phyloP scores from a whole-genome alignment of 306 rosid species.

The Pueraria montana region DNA sequence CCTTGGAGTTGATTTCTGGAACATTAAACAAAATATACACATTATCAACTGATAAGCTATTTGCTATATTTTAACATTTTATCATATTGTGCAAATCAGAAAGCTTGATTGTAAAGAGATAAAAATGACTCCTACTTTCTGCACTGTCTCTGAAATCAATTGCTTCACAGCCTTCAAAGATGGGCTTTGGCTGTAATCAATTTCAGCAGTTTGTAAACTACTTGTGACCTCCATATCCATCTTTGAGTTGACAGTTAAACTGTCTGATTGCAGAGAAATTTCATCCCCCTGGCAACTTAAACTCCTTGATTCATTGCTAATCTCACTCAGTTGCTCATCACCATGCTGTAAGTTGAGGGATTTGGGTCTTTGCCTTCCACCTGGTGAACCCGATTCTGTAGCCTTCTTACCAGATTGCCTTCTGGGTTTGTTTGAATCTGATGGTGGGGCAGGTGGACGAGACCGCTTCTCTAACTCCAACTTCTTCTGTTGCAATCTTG shows the following conservation, averaged over 20 bases:
- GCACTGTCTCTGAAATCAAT: conserved; percentile 60
- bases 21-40: conserved; percentile 36
- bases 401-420: conserved; percentile 64
- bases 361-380: conserved; percentile 69
- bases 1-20: conserved; percentile 67
- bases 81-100: neutral
- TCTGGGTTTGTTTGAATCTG: conserved; percentile 67
- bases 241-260: conserved; percentile 50
- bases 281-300: conserved; percentile 75
- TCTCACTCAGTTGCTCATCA: conserved; percentile 77
- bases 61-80: neutral
- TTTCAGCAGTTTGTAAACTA: conserved; percentile 51
- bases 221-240: conserved; percentile 69
- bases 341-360: conserved; percentile 51
- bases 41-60: conserved; percentile 35
- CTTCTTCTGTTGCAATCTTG: conserved; percentile 83
- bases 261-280: conserved; percentile 58
- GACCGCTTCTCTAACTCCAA: conserved; percentile 76
- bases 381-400: conserved; percentile 61
- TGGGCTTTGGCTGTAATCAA: conserved; percentile 59
- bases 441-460: conserved; percentile 71
- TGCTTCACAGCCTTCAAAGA: conserved; percentile 59
- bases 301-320: conserved; percentile 69
- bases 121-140: conserved; percentile 60
- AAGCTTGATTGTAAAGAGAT: conserved; percentile 41